Evolutionary conservation across 139 green algal genomes (phyloP).

Genomic region (Closterium sp.): DNA sequence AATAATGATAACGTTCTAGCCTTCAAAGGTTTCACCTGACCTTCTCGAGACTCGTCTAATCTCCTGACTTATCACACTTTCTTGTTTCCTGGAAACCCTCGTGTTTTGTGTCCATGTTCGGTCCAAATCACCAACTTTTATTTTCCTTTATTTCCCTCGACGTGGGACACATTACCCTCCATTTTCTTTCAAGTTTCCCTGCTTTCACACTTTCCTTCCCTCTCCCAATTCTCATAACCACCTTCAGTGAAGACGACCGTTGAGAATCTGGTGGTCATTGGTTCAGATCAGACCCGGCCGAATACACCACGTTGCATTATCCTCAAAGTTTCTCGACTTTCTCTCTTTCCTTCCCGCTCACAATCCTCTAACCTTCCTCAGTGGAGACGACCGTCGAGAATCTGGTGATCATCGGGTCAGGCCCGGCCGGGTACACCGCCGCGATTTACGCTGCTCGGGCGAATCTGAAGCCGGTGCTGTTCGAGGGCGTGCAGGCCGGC

Average conservation of each 20-base stretch:
- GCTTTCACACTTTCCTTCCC: too few relatives aligned
- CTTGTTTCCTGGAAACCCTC: too few relatives aligned
- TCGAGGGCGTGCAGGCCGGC: slow-evolving; percentile 86
- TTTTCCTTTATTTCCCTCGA: too few relatives aligned
- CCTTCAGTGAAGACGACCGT: slow-evolving; percentile 13
- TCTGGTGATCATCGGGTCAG: slow-evolving; percentile 61
- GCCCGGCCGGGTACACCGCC: slow-evolving; percentile 62
- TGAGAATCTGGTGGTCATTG: slow-evolving; percentile 64
- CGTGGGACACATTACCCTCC: too few relatives aligned
- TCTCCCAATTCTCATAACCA: neutral
- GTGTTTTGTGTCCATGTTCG: neutral
- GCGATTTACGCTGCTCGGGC: slow-evolving; percentile 84
- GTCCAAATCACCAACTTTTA: slow-evolving; percentile 18
- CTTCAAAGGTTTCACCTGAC: neutral
- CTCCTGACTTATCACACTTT: neutral
- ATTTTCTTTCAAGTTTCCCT: too few relatives aligned
- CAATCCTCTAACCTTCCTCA: neutral
- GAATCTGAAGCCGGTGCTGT: slow-evolving; percentile 89
- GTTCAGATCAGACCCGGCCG: slow-evolving; percentile 54
- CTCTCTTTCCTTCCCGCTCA: too few relatives aligned
- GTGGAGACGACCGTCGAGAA: slow-evolving; percentile 54
- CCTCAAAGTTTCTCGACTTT: too few relatives aligned
- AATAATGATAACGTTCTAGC: neutral
- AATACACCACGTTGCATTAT: too few relatives aligned
- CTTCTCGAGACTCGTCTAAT: neutral